A percentile compares a stretch with the other conserved stretches of the same genome.
Conservation (phyloP, 768 basidiomycete species). For the Phylloporus rhodoxanthus region DNA sequence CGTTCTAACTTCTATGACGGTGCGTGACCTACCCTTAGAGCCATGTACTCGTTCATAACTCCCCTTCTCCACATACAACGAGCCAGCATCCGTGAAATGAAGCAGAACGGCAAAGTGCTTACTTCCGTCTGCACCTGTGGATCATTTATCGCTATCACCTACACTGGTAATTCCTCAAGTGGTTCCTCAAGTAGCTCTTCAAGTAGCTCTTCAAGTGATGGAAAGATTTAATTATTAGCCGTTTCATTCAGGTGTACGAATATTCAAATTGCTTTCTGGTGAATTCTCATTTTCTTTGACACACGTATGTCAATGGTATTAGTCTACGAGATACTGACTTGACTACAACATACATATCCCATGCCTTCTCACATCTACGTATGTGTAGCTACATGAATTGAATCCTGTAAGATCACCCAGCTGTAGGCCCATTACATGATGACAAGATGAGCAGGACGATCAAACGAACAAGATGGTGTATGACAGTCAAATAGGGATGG, state of each 20-base stretch:
- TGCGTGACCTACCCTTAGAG: background rate
- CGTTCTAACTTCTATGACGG: background rate
- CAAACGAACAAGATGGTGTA: conserved; percentile 5
- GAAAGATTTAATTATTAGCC: background rate
- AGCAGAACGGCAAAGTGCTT: conserved; percentile 4
- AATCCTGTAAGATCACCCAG: background rate
- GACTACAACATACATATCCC: background rate
- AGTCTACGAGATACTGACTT: too few species aligned
- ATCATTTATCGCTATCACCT: background rate
- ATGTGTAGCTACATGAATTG: conserved; percentile 2
- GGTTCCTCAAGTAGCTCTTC: too few species aligned
- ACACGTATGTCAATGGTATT: too few species aligned
- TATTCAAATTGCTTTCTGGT: too few species aligned
- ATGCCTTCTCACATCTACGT: background rate
- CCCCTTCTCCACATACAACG: background rate
- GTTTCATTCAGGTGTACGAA: background rate
- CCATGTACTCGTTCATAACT: background rate
- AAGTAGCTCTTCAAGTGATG: too few species aligned
- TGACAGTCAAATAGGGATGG: conserved; percentile 1
- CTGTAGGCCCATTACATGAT: background rate
- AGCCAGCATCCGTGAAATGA: conserved; percentile 10
- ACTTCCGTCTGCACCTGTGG: conserved; percentile 10
- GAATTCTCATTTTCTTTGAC: too few species aligned
- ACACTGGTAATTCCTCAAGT: too few species aligned
- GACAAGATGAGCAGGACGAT: background rate